Percentiles rank a stretch among this genome's conserved stretches.
phyloP scores from a whole-genome alignment of 768 basidiomycete species.

The Podaxis mareebaensis region DNA sequence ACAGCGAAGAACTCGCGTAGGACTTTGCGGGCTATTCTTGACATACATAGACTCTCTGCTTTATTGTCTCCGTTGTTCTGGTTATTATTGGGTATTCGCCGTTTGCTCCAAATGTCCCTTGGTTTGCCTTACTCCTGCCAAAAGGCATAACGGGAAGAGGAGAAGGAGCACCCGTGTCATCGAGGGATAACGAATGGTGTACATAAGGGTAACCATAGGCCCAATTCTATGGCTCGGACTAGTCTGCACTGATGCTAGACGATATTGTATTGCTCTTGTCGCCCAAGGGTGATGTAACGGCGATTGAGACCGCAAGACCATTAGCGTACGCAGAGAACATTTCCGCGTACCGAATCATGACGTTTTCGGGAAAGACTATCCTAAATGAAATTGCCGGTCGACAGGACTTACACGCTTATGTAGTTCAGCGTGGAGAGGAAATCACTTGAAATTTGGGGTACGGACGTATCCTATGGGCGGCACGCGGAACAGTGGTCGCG shows the following conservation, averaged over 20 bases:
- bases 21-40: background rate
- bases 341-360: background rate
- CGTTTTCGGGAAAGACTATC: background rate
- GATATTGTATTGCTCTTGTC: background rate
- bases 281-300: background rate
- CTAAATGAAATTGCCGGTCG: background rate
- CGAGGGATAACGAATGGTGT: background rate
- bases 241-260: background rate
- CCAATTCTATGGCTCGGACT: constrained; percentile 1
- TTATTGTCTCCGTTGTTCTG: constrained; percentile 13
- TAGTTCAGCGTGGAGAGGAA: background rate
- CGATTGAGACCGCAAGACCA: background rate
- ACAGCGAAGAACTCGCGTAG: constrained; percentile 13
- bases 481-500: background rate
- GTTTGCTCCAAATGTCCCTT: constrained; percentile 10
- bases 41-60: constrained; percentile 1
- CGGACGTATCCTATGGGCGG: background rate
- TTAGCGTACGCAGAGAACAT: background rate
- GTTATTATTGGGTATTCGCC: constrained; percentile 16
- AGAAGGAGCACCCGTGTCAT: background rate
- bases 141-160: constrained; percentile 7
- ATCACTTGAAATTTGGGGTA: constrained; percentile 5
- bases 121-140: constrained; percentile 1
- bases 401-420: background rate
- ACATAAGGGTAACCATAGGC: background rate